phyloP scores from a whole-genome alignment of 2,329 filamentous ascomycete species.

The Chrysosporium queenslandicum region DNA sequence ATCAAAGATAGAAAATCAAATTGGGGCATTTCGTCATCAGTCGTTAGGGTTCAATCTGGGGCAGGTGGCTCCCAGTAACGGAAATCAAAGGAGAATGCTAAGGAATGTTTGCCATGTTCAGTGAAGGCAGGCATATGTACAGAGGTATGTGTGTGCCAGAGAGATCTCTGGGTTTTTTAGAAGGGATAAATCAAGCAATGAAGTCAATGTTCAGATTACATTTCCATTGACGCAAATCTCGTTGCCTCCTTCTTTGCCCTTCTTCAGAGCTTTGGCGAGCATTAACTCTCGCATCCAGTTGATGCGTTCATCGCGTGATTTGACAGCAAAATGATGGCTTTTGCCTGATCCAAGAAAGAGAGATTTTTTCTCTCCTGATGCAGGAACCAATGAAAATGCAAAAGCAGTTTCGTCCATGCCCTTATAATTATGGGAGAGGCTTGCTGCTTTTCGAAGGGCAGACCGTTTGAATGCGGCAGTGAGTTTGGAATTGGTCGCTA shows the following conservation, averaged over 20 bases:
- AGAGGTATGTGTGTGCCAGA: not conserved
- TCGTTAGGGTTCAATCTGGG: not conserved
- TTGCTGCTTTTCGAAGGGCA: slow-evolving; percentile 27
- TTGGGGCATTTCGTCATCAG: slow-evolving; percentile 6
- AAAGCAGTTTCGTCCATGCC: slow-evolving; percentile 29
- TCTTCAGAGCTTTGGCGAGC: slow-evolving; percentile 35
- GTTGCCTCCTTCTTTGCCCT: slow-evolving; percentile 26
- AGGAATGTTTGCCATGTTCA: slow-evolving; percentile 1
- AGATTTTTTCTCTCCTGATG: slow-evolving; percentile 33
- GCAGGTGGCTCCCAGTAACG: not conserved
- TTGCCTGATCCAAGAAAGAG: slow-evolving; percentile 48
- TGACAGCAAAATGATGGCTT: slow-evolving; percentile 89
- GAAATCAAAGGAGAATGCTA: not conserved
- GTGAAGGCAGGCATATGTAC: not conserved
- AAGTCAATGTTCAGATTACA: slow-evolving; percentile 19
- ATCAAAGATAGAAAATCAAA: not conserved
- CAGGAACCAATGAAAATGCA: slow-evolving; percentile 35
- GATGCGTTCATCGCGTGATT: slow-evolving; percentile 76
- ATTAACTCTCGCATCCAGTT: slow-evolving; percentile 60
- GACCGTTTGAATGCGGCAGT: slow-evolving; percentile 67
- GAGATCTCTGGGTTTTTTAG: not conserved
- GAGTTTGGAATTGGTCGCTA: slow-evolving; percentile 68
- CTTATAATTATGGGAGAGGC: slow-evolving; percentile 11
- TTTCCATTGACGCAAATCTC: slow-evolving; percentile 26
- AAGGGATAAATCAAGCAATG: not conserved